These are phyloP conservation scores for Theobroma grandiflorum DNA, from an alignment of 441 rosid genomes.

Conservation along the genomic window DNA sequence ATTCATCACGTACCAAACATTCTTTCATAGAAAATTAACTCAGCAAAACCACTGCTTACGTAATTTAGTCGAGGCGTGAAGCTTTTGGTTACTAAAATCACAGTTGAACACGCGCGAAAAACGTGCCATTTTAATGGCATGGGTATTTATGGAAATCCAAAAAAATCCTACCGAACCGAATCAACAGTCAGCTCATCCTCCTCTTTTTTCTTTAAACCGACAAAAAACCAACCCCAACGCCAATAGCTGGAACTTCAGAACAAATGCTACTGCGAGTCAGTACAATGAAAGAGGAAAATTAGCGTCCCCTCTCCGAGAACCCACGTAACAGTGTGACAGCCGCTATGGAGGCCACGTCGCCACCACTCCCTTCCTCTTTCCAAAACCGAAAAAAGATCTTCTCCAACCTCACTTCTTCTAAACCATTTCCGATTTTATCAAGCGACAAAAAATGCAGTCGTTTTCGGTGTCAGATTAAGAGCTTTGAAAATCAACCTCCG, in stretches of 20 bases:
- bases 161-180: not conserved
- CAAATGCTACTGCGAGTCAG: not conserved
- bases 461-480: slow-evolving; percentile 56
- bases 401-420: slow-evolving; percentile 4
- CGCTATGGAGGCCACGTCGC: slow-evolving; percentile 32
- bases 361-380: slow-evolving; percentile 17
- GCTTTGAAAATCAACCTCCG: slow-evolving; percentile 61
- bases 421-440: slow-evolving; percentile 16
- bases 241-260: not conserved
- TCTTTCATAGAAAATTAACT: no score
- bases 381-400: not conserved
- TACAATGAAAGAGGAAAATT: slow-evolving; percentile 28
- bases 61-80: no score
- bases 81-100: no score
- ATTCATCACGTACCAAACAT: no score
- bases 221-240: not conserved
- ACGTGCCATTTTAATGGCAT: slow-evolving; percentile 38
- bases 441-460: slow-evolving; percentile 1
- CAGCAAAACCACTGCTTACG: no score
- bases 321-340: slow-evolving; percentile 47
- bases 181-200: not conserved
- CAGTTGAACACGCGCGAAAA: not conserved
- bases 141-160: slow-evolving; percentile 26
- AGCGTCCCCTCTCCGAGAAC: slow-evolving; percentile 48
- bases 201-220: not conserved